Base-by-base conservation (phyloP, 2,329 filamentous ascomycete genomes). In the Berkeleyomyces rouxiae region DNA sequence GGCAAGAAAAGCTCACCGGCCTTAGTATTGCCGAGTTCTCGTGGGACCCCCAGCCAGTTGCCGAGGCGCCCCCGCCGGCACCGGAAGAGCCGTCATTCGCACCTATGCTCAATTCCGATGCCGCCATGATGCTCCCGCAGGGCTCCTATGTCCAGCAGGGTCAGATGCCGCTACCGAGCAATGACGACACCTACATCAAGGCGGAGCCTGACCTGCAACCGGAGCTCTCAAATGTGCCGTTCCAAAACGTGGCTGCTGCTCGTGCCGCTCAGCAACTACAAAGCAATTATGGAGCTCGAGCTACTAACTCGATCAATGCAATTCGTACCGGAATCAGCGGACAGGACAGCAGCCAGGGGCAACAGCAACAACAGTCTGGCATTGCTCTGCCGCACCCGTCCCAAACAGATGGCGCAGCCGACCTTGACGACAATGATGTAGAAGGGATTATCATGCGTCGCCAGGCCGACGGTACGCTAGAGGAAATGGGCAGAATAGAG, bases 1-100 rank as follows among this genome's bases (percentile, higher is more conserved):
- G 93, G 93, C 91, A 97, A 78, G 80, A 85, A 69, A 96, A 95
- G 74, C 80, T 99, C 43, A 87, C 91, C 1, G 83, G 84, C 68
- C 84, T 95, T 67, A 84, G 87, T 67, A 86, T 97, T 66, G 93
- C 93, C 65, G 78, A 82, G 63, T 96, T 97, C 72, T 92, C 93
- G 9, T 99, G 93, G 93, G 93, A 99, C 71, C 92, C 93, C 51
- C 85, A 87, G 71, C 86, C 87, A 59, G 85, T 70, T 72, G 70
- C 75, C 70, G 66, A 74, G 70, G 58, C 71, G 68, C 66, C 67
- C 47, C 59, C 42, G 47, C 63, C 68, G 31, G 63, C 67, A 51
- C 60, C 69, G 37, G 63, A 68, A 36, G 64, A 66, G 44, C 68
- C 69, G 43, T 64, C 66, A 11, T 64, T 58, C 51, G 43, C 59